Evolutionary conservation across 1,284 basidiomycete genomes (phyloP), one percentile per base, ranked within the genome.

Genomic region (Cyathus olla): DNA sequence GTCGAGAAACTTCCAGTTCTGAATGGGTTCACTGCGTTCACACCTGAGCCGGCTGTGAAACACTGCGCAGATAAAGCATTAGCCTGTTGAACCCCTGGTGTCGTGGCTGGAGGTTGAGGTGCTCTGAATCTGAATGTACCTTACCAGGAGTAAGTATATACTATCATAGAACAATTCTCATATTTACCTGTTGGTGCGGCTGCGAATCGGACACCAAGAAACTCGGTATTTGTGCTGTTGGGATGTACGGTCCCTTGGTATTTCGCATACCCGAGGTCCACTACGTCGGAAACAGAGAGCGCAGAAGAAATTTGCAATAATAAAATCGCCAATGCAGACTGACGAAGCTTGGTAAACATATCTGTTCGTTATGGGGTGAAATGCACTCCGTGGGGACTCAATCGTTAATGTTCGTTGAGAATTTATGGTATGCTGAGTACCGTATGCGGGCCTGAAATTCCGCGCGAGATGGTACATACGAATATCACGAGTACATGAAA

Each of bases 231-330:
- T 3, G 57, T 48, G 1, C 64, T 66, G 1, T 58, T 58, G 3
- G 57, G 15, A 40, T 69, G 59, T 29, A 66, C 42, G 10, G 50
- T 52, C 4, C 69, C 69, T 54, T 65, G 57, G 26, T 71, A 71
- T 46, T 40, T 55, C 8, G 69, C 65, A 46, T 66, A 66, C 22
- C 64, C 69, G 19, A 71, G 62, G 29, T 71, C 60, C 13, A 71
- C 59, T 10, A 42, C 39, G 19, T 42, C 19, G 39, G 39, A 42
- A 4, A 17, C 39, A n/a, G 39, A 11, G 39, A 42, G 19, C 5
- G 17, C 39, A 19, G 39, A 17, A 10, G 39, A 42, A 42, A 42
- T 19, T 5, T 42, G 39, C 19, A 42, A 42, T 8, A 42, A 10
- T 11, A n/a, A 13, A 17, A 42, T 42, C 19, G 39, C 17, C 9